phyloP scores from a whole-genome alignment of 306 rosid species.

The Gastrolobium villosum region DNA sequence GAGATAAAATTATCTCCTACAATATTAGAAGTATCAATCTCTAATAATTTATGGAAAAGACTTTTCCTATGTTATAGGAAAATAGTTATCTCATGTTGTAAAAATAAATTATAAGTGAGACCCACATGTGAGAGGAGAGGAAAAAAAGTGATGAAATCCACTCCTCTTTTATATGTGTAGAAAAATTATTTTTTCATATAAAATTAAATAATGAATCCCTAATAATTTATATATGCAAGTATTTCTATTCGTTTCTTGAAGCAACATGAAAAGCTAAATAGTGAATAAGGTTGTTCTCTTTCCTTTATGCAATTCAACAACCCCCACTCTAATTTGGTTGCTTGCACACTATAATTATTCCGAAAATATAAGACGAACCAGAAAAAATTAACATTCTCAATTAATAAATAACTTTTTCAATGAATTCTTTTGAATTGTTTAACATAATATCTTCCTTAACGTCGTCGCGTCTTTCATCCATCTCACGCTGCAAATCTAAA shows the following conservation, averaged over 20 bases:
- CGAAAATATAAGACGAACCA: slow-evolving; percentile 22
- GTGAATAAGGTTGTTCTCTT: slow-evolving; percentile 48
- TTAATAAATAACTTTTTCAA: slow-evolving; percentile 8
- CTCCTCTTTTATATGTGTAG: too few species aligned
- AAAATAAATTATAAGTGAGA: too few species aligned
- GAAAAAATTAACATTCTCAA: background rate
- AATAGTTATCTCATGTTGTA: too few species aligned
- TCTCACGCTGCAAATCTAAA: slow-evolving; percentile 53
- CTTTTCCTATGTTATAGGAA: too few species aligned
- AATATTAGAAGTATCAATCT: too few species aligned
- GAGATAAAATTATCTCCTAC: too few species aligned
- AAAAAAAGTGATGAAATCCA: too few species aligned
- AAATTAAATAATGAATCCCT: too few species aligned
- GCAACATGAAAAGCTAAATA: slow-evolving; percentile 32
- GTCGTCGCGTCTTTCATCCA: slow-evolving; percentile 31
- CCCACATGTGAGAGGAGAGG: too few species aligned
- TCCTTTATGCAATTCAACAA: slow-evolving; percentile 61
- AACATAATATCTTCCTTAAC: background rate
- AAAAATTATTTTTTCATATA: too few species aligned
- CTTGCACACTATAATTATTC: slow-evolving; percentile 66
- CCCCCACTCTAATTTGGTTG: slow-evolving; percentile 66
- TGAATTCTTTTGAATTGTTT: background rate
- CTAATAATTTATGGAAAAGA: too few species aligned
- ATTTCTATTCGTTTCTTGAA: slow-evolving; percentile 13
- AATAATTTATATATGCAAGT: background rate